A percentile compares a stretch with the other conserved stretches of the same genome.
Evolutionary conservation across 202 grass and related monocot genomes (phyloP).

Genomic region (Carex sylvatica): DNA sequence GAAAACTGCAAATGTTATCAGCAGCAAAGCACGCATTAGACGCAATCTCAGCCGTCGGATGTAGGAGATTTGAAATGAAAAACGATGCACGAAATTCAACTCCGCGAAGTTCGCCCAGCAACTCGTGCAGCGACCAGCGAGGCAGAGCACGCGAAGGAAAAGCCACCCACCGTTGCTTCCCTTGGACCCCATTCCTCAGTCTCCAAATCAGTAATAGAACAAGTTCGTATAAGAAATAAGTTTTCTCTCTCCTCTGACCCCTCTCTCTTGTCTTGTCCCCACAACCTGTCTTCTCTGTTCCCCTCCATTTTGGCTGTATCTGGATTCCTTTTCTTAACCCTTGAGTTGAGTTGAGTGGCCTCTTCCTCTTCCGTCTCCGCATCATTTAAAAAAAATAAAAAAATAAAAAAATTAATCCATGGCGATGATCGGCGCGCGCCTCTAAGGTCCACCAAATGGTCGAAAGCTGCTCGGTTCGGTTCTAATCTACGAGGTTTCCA

Average conservation of each 20-base stretch:
- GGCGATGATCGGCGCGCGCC: background rate
- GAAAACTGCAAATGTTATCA: background rate
- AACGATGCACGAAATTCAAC: background rate
- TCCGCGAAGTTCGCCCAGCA: background rate
- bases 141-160: background rate
- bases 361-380: too few relatives aligned
- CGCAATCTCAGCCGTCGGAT: background rate
- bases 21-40: background rate
- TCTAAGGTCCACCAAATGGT: background rate
- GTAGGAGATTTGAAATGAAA: background rate
- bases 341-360: too few relatives aligned
- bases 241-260: background rate
- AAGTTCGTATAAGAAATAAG: background rate
- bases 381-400: too few relatives aligned
- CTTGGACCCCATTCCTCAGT: background rate
- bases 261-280: background rate
- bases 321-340: background rate
- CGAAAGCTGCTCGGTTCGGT: background rate
- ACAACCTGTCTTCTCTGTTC: background rate
- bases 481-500: constrained; percentile 5
- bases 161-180: background rate
- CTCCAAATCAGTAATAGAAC: background rate
- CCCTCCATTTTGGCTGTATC: background rate
- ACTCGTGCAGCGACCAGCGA: background rate
- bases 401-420: background rate